Conservation (phyloP, 1,284 basidiomycete genomes). For the Fomitiporia mediterranea region DNA sequence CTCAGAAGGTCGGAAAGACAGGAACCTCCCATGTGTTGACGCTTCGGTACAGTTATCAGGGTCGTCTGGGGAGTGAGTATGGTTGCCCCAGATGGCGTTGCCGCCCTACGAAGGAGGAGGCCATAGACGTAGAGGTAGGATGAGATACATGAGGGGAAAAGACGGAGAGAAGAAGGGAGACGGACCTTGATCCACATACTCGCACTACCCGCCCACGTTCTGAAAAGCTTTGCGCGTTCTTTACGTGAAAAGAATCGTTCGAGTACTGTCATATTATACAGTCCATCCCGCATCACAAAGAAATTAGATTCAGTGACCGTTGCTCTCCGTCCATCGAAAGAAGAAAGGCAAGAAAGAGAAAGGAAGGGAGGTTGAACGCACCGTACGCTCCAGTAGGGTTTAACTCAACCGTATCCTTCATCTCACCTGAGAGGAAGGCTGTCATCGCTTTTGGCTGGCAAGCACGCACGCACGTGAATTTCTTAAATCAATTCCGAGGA, state of each 20-base stretch:
- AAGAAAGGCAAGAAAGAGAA: too few relatives aligned
- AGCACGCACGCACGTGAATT: neutral
- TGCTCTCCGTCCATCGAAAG: too few relatives aligned
- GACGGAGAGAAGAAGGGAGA: neutral
- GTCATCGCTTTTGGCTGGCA: slow-evolving; percentile 88
- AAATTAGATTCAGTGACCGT: neutral
- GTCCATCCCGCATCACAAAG: neutral
- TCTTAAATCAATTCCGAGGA: neutral
- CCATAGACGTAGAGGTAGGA: neutral
- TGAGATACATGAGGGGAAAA: neutral
- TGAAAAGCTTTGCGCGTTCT: slow-evolving; percentile 89
- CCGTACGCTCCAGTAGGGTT: slow-evolving; percentile 84
- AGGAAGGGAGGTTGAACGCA: slow-evolving; percentile 29
- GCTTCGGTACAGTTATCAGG: slow-evolving; percentile 44
- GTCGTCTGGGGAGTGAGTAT: slow-evolving; percentile 75
- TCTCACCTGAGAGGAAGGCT: slow-evolving; percentile 90
- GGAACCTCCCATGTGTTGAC: slow-evolving; percentile 79
- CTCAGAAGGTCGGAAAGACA: slow-evolving; percentile 65
- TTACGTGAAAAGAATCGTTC: slow-evolving; percentile 87
- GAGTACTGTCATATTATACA: slow-evolving; percentile 45
- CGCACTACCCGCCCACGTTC: slow-evolving; percentile 93
- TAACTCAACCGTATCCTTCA: slow-evolving; percentile 94
- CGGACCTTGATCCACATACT: slow-evolving; percentile 88
- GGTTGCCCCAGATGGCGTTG: slow-evolving; percentile 85
- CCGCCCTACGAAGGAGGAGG: slow-evolving; percentile 58